Base-by-base conservation (phyloP, 2,329 filamentous ascomycete genomes). In the Diplodia scrobiculata region DNA sequence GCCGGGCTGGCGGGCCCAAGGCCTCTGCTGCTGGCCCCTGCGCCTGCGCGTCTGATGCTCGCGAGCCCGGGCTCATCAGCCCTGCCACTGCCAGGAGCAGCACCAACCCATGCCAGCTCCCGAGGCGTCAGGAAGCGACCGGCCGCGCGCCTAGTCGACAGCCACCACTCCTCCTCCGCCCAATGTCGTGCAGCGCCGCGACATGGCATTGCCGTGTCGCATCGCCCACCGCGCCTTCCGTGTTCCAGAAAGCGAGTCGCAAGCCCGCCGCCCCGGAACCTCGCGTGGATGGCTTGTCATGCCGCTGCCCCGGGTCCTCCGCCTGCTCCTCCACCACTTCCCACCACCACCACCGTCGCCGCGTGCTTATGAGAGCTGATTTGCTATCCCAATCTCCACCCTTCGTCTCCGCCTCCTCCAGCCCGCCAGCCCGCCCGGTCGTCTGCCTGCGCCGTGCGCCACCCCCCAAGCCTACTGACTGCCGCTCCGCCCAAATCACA, bases 171-270 rank as follows among this genome's bases (percentile, higher is more conserved):
- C 51, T 27, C n/a, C 17, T n/a, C 25, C 53, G 32, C 25, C 41
- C 38, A 50, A 50, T 62, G 58, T 62, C 58, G 58, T 62, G 58
- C 58, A 63, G 32, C 60, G 48, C 48, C 60, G 21, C 60, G 48
- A 63, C 60, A 48, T 63, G 60, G 48, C 60, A 63, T 53, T 63
- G 60, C 48, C 47, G 50, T 29, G 60, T 63, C 60, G 50, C 48
- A 63, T 63, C 48, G 48, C 60, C 60, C 54, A 17, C 32, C 54
- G 58, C 64, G 53, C 54, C 48, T 66, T 29, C 27, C 54, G 64
- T 60, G 64, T 66, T 66, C 64, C 64, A 66, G 64, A 66, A 66
- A 66, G 64, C 64, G 64, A 66, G 47, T 25, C 51, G 36, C 55
- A 45, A 10, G 36, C 60, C 63, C 63, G 19, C 13, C 51, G 50